phyloP scores from a whole-genome alignment of 2,329 filamentous ascomycete species.

The Epichloe scottii region DNA sequence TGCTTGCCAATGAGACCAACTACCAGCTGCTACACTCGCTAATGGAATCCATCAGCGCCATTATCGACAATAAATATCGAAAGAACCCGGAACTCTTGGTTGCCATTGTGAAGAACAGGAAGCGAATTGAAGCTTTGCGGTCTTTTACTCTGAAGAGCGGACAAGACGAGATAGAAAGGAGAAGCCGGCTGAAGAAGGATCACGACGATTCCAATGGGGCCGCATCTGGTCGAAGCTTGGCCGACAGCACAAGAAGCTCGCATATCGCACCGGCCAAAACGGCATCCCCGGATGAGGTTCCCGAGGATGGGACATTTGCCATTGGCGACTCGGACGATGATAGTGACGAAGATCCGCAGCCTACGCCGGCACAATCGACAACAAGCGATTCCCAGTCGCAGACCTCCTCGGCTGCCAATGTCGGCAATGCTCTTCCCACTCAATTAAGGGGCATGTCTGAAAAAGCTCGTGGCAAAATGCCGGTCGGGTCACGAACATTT shows the following conservation, averaged over 20 bases:
- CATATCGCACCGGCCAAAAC: slow-evolving; percentile 17
- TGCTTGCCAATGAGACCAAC: slow-evolving; percentile 86
- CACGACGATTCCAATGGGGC: slow-evolving; percentile 36
- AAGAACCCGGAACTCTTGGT: slow-evolving; percentile 74
- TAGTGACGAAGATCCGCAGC: slow-evolving; percentile 38
- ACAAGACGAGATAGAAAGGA: slow-evolving; percentile 78
- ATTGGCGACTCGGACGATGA: slow-evolving; percentile 75
- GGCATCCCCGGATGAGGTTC: slow-evolving; percentile 19
- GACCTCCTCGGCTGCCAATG: slow-evolving; percentile 53
- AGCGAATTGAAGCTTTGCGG: slow-evolving; percentile 72
- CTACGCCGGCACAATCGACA: slow-evolving; percentile 49
- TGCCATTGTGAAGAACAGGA: slow-evolving; percentile 65
- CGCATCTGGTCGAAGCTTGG: slow-evolving; percentile 45
- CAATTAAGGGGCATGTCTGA: slow-evolving; percentile 91
- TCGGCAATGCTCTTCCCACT: slow-evolving; percentile 68
- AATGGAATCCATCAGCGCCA: slow-evolving; percentile 78
- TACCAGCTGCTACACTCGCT: slow-evolving; percentile 69
- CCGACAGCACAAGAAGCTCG: slow-evolving; percentile 56
- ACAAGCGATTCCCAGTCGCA: slow-evolving; percentile 50
- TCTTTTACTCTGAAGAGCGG: slow-evolving; percentile 86
- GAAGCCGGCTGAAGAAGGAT: slow-evolving; percentile 55
- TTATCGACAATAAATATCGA: slow-evolving; percentile 77
- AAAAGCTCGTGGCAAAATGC: slow-evolving; percentile 93
- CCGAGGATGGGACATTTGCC: slow-evolving; percentile 67
- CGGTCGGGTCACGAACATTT: slow-evolving; percentile 67